Evolutionary conservation across 2,329 filamentous ascomycete genomes (phyloP), one percentile per base, ranked within the genome.

Genomic region (Diaporthe vaccinii): DNA sequence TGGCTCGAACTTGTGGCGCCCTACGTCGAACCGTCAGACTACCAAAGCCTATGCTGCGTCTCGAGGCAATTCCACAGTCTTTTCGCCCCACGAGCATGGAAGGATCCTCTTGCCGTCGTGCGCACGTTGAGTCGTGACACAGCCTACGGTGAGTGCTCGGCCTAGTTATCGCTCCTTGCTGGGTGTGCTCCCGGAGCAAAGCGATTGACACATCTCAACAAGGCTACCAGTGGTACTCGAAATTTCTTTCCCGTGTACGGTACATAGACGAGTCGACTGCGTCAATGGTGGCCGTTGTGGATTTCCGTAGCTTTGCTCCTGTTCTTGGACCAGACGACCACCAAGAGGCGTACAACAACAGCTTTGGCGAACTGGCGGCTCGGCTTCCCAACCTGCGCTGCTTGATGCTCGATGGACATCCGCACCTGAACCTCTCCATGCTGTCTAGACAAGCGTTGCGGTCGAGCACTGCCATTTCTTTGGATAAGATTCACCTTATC

Each of bases 1-100:
- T 90, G 89, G 88, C 83, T 90, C 22, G 80, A 80, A 41, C 77
- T 91, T 5, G 86, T 86, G 17, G 87, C 85, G 9, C 85, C 87
- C 1, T 87, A 86, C 77, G 77, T 90, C 62, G 78, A 81, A 2
- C 77, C 84, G 57, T 74, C 78, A 8, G 85, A 88, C 78, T 88
- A 87, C 78, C 78, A 82, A 34, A 80, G 81, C 10, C 85, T 90
- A 58, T 90, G 88, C 78, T 85, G 85, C 51, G 89, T 91, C 14
- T 86, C 83, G 65, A 81, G 78, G 55, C 85, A 83, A 14, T 90
- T 89, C 78, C 86, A 87, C 82, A 74, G 78, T 57, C 81, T 85
- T 28, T 91, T 91, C 78, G 86, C 86, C 6, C 87, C 88, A 28
- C 85, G 83, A 6, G 81, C 91, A 25, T 91, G 89, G 90, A 83